phyloP scores from a whole-genome alignment of 2,329 filamentous ascomycete genomes.

The Lachnellula cervina region DNA sequence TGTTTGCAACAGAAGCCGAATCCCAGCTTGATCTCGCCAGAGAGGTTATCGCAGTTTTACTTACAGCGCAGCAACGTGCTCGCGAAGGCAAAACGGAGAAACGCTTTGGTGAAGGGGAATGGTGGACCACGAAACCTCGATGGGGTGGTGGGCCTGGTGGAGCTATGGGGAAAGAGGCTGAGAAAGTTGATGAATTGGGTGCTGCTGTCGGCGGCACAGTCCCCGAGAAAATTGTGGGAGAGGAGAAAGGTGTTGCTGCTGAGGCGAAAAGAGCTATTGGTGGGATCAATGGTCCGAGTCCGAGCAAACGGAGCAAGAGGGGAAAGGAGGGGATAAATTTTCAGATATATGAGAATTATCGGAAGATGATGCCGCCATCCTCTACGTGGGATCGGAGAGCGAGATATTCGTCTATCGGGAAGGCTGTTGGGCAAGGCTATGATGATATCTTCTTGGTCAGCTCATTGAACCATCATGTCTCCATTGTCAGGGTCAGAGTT shows the following conservation, averaged over 20 bases:
- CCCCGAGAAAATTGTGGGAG: not conserved
- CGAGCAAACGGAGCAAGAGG: slow-evolving; percentile 18
- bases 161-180: slow-evolving; percentile 56
- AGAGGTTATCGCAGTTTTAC: slow-evolving; percentile 55
- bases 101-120: slow-evolving; percentile 52
- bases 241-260: slow-evolving; percentile 5
- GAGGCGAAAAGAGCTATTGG: slow-evolving; percentile 17
- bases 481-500: slow-evolving; percentile 54
- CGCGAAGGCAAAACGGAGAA: slow-evolving; percentile 53
- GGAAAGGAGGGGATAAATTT: slow-evolving; percentile 32
- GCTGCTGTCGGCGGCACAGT: slow-evolving; percentile 1
- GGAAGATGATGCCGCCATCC: slow-evolving; percentile 54
- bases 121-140: slow-evolving; percentile 57
- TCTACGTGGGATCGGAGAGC: slow-evolving; percentile 57
- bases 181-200: slow-evolving; percentile 14
- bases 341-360: slow-evolving; percentile 60
- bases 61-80: slow-evolving; percentile 59
- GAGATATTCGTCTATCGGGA: slow-evolving; percentile 53
- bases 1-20: slow-evolving; percentile 50
- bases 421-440: slow-evolving; percentile 40
- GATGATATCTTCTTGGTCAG: slow-evolving; percentile 61
- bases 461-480: slow-evolving; percentile 57
- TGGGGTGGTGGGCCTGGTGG: slow-evolving; percentile 62
- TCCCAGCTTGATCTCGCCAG: slow-evolving; percentile 57
- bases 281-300: slow-evolving; percentile 15